Evolutionary conservation across 2,329 filamentous ascomycete species (phyloP), one percentile per base, ranked within the genome.

Genomic region (Mycosphaerella sp.): DNA sequence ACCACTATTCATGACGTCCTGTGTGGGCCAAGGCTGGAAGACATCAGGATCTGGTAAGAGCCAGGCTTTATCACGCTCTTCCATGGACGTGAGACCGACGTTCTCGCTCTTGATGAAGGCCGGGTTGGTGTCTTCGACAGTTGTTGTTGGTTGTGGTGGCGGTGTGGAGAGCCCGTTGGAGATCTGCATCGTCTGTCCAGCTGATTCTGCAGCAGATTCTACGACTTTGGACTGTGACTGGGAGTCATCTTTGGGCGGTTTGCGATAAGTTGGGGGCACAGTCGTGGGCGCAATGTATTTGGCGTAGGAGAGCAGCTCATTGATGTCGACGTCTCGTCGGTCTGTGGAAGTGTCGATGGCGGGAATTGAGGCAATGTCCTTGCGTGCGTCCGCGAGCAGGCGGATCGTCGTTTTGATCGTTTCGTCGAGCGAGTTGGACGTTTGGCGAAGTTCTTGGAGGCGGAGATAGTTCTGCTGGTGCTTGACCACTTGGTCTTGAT

Each of bases 231-330:
- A 32, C 28, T 53, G 53, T 7, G 41, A 34, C 17, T 56, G 44
- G 6, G 43, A 21, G 13, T 52, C 41, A 18, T 57, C 59, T 41
- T 58, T 53, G 10, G 57, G 41, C 4, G 54, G 55, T 53, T 57
- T 60, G 52, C 64, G 62, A 59, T 69, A 73, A 2, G 80, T 80
- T 0, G 84, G 84, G 0, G 88, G 87, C 10, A 89, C 77, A 0
- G 88, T 91, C 58, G 84, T 89, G 66, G 84, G 86, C 67, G 84
- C 86, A 64, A 94, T 93, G 57, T 84, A 82, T 39, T 85, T 84
- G 17, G 87, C 88, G 66, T 88, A 93, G 55, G 75, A 78, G 17
- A 94, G 81, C 0, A 94, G 79, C 59, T 90, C 84, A 40, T 82
- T 77, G 64, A 89, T 87, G 3, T 78, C 78, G 44, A 93, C 72